phyloP scores from a whole-genome alignment of 805 yeast genomes.

The Crinitomyces ghanaensis region DNA sequence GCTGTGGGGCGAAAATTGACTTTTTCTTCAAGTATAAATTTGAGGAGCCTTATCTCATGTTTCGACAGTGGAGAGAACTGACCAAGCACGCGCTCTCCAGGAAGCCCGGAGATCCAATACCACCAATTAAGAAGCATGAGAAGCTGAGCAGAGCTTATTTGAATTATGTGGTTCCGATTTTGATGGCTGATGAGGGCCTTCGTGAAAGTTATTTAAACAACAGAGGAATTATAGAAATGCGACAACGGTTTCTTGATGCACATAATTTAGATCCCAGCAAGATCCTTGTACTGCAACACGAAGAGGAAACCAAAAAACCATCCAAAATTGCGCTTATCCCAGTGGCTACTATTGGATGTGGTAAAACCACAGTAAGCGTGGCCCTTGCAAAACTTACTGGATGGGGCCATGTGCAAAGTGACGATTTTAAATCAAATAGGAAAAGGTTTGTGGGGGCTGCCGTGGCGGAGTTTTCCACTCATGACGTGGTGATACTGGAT shows the following conservation, averaged over 20 bases:
- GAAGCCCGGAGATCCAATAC: conserved; percentile 20
- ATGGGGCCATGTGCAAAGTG: conserved; percentile 78
- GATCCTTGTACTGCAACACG: conserved; percentile 3
- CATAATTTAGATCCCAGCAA: conserved; percentile 5
- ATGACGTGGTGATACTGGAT: conserved; percentile 57
- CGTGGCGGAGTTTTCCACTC: conserved; percentile 25
- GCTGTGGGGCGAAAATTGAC: conserved; percentile 25
- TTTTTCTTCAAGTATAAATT: conserved; percentile 89
- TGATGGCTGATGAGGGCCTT: conserved; percentile 38
- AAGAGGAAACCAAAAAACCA: no score
- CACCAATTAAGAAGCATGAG: conserved; percentile 8
- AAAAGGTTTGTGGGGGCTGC: conserved; percentile 17
- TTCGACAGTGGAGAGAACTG: conserved; percentile 82
- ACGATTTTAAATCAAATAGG: conserved; percentile 30
- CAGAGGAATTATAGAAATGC: conserved; percentile 61
- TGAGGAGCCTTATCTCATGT: conserved; percentile 88
- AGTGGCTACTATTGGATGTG: conserved; percentile 87
- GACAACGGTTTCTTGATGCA: conserved; percentile 49
- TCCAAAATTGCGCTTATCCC: conserved; percentile 53
- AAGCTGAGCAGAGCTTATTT: conserved; percentile 37
- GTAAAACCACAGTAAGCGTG: conserved; percentile 74
- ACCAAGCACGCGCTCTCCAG: conserved; percentile 47
- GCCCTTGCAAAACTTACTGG: conserved; percentile 47
- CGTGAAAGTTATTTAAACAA: conserved; percentile 39
- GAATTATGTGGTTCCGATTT: conserved; percentile 47